Evolutionary conservation across 495 filamentous ascomycete genomes (phyloP).

Genomic region (Chaetomium fimeti): DNA sequence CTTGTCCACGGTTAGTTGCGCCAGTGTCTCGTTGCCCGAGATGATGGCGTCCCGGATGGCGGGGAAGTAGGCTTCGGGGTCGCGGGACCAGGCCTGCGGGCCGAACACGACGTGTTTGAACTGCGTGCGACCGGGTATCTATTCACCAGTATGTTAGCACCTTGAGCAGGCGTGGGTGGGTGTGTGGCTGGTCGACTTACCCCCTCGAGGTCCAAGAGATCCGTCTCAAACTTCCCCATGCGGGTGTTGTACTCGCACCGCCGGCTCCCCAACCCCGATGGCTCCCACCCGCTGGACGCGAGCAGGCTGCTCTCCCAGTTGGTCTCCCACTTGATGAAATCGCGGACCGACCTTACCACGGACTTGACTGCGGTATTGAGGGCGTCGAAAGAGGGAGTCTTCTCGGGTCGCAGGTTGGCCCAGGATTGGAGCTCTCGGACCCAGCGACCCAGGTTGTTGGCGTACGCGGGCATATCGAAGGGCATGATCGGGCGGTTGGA

Average conservation of each 20-base stretch:
- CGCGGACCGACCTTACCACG: constrained; percentile 56
- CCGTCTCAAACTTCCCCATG: constrained; percentile 77
- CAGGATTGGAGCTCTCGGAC: constrained; percentile 65
- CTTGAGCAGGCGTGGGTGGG: no score
- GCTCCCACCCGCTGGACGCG: constrained; percentile 67
- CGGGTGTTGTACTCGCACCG: constrained; percentile 66
- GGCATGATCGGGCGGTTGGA: constrained; percentile 77
- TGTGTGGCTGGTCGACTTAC: constrained; percentile 49
- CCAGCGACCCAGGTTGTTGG: constrained; percentile 58
- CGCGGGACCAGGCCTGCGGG: constrained; percentile 70
- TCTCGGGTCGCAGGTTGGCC: constrained; percentile 41
- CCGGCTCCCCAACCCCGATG: constrained; percentile 58
- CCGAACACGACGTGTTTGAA: constrained; percentile 92
- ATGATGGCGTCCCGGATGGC: constrained; percentile 78
- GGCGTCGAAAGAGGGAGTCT: constrained; percentile 53
- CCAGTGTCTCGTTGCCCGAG: constrained; percentile 64
- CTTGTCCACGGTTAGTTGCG: constrained; percentile 68
- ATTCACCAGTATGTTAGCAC: background rate
- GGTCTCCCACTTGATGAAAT: constrained; percentile 72
- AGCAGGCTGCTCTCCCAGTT: constrained; percentile 67
- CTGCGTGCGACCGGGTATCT: constrained; percentile 86
- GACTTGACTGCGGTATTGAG: constrained; percentile 60
- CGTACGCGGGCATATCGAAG: constrained; percentile 69
- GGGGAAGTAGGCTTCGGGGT: constrained; percentile 76
- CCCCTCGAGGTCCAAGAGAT: constrained; percentile 76